Conservation (phyloP, 139 green algal genomes). For the Eudorina sp. region DNA sequence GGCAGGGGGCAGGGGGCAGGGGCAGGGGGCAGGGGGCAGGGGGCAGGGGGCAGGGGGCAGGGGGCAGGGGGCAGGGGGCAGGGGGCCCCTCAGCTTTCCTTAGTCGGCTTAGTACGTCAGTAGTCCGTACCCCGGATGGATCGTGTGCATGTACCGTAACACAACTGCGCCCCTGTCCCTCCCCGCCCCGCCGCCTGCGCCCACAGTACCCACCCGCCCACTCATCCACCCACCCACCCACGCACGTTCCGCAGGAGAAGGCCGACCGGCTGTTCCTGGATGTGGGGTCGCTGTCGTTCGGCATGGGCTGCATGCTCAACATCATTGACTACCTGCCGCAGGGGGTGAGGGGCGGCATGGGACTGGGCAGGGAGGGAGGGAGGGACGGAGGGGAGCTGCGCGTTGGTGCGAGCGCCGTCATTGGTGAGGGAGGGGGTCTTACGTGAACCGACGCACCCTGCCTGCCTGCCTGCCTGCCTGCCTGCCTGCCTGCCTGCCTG, state of each 20-base stretch:
- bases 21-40: too few species aligned
- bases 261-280: not conserved
- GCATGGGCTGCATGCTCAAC: slow-evolving; percentile 22
- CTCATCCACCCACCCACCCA: not conserved
- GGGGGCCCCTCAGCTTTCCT: too few species aligned
- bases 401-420: not conserved
- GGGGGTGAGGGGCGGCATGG: not conserved
- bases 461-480: too few species aligned
- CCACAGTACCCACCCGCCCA: too few species aligned
- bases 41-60: too few species aligned
- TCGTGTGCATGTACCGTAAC: not conserved
- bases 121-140: not conserved
- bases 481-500: too few species aligned
- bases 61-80: too few species aligned
- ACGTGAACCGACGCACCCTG: too few species aligned
- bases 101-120: too few species aligned
- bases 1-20: too few species aligned
- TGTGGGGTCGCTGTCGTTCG: slow-evolving; percentile 15
- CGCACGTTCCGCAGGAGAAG: not conserved
- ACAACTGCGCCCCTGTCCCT: too few species aligned
- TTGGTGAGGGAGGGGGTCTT: not conserved
- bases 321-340: not conserved
- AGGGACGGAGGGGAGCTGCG: not conserved
- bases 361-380: not conserved
- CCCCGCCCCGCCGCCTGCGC: not conserved